A percentile compares a stretch with the other conserved stretches of the same genome.
These are phyloP conservation scores for Kurtzmaniella fragi DNA, from an alignment of 805 yeast genomes.

Conservation along the genomic window DNA sequence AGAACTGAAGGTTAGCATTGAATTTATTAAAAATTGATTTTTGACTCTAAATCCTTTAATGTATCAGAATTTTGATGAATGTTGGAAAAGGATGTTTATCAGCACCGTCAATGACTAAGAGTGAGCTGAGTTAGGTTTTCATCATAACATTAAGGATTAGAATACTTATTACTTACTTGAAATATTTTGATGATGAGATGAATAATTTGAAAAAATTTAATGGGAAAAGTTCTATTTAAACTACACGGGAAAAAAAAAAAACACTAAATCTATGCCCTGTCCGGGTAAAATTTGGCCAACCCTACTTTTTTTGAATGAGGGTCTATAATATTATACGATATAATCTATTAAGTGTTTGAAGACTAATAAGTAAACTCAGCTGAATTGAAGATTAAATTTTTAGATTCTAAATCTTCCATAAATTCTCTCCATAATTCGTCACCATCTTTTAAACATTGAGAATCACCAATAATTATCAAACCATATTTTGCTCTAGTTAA, in stretches of 20 bases:
- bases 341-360: neutral
- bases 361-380: conserved; percentile 8
- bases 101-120: conserved; percentile 46
- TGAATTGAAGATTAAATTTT: conserved; percentile 22
- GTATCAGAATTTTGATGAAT: conserved; percentile 30
- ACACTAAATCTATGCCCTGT: neutral
- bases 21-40: conserved; percentile 7
- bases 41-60: too few species aligned
- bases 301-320: neutral
- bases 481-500: conserved; percentile 86
- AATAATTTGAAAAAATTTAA: neutral
- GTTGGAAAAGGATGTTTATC: conserved; percentile 48
- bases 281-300: neutral
- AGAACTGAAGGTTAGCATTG: neutral
- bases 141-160: conserved; percentile 31
- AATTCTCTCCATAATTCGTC: conserved; percentile 48
- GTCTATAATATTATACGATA: neutral
- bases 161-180: neutral
- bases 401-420: conserved; percentile 33
- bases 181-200: neutral
- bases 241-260: neutral
- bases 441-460: conserved; percentile 41
- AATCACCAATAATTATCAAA: conserved; percentile 42
- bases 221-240: neutral
- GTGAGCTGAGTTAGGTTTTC: conserved; percentile 58